Percentiles rank a stretch among this genome's conserved stretches.
Conservation (phyloP, 306 rosid genomes). For the Acacia crassicarpa region DNA sequence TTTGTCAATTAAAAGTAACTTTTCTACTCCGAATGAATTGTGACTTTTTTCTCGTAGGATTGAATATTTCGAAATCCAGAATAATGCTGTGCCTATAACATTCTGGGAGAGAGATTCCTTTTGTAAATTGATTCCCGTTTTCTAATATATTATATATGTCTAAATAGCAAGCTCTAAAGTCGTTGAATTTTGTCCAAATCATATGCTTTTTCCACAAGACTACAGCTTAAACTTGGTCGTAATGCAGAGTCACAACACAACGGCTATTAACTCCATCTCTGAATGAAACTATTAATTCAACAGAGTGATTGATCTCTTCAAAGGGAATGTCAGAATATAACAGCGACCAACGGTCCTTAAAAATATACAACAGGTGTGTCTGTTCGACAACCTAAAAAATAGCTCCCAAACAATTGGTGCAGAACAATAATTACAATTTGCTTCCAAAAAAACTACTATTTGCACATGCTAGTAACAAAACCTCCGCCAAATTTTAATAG, state of each 20-base stretch:
- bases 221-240: not conserved
- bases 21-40: not conserved
- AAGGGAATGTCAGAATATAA: not conserved
- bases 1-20: not conserved
- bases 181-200: too few species aligned
- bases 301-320: not conserved
- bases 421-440: not conserved
- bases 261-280: not conserved
- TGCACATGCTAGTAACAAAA: constrained; percentile 17
- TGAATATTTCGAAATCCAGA: not conserved
- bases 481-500: constrained; percentile 20
- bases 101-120: not conserved
- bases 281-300: not conserved
- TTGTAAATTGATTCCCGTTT: too few species aligned
- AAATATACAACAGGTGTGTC: not conserved
- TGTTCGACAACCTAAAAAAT: not conserved
- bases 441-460: not conserved
- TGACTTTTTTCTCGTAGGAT: not conserved
- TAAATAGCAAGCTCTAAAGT: too few species aligned
- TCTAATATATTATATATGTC: not conserved
- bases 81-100: too few species aligned
- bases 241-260: not conserved
- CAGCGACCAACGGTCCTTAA: not conserved
- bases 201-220: not conserved
- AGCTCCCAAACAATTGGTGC: not conserved